Conservation (phyloP, 345 rosid species). For the Limnanthes douglasii region DNA sequence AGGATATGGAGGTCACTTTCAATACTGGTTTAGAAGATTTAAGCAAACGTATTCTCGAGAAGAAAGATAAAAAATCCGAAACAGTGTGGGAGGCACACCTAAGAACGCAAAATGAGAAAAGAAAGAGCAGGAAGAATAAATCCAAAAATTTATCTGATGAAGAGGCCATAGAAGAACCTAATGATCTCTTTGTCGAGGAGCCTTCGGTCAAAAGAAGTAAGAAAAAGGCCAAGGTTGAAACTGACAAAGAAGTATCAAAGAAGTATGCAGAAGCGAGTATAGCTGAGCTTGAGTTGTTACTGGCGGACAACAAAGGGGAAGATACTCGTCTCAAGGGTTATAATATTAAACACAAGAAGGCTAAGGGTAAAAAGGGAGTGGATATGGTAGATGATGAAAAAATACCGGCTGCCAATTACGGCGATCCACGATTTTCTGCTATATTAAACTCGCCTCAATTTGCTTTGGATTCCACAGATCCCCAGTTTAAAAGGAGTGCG, state of each 20-base stretch:
- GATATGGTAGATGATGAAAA: conserved; percentile 39
- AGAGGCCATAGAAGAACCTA: conserved; percentile 15
- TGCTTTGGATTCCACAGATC: conserved; percentile 92
- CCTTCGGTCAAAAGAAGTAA: conserved; percentile 30
- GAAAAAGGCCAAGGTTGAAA: conserved; percentile 12
- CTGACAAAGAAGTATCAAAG: conserved; percentile 22
- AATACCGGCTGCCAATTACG: conserved; percentile 37
- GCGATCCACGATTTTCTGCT: conserved; percentile 67
- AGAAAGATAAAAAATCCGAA: conserved; percentile 59
- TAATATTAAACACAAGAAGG: conserved; percentile 56
- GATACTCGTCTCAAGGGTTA: conserved; percentile 58
- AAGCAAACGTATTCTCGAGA: conserved; percentile 60
- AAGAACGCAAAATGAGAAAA: conserved; percentile 53
- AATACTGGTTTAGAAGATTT: conserved; percentile 82
- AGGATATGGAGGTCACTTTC: conserved; percentile 91
- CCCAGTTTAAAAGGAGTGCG: conserved; percentile 95
- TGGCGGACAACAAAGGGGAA: conserved; percentile 54
- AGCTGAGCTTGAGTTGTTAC: conserved; percentile 79
- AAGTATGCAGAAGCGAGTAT: conserved; percentile 49
- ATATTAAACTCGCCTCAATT: conserved; percentile 36
- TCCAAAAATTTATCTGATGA: too few relatives aligned
- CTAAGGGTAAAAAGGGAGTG: conserved; percentile 39
- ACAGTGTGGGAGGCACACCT: conserved; percentile 62
- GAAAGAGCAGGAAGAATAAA: conserved; percentile 43
- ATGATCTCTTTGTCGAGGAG: conserved; percentile 64